phyloP scores from a whole-genome alignment of 495 filamentous ascomycete species.

The Clavariopsis aquatica region DNA sequence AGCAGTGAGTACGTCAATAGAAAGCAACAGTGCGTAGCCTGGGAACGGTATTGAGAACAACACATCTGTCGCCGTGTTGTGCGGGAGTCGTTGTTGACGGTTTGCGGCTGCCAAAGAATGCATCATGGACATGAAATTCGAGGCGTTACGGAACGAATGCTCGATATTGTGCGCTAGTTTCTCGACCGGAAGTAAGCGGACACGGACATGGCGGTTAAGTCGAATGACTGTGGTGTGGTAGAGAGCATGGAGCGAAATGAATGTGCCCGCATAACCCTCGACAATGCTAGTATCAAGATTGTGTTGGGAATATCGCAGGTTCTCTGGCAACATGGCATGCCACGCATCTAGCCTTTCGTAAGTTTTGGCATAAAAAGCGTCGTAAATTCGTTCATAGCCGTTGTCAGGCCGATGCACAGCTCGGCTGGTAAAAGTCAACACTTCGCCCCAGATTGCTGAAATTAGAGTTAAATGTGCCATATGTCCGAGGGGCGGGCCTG shows the following conservation, averaged over 20 bases:
- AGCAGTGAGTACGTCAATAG: constrained; percentile 41
- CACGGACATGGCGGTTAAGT: constrained; percentile 60
- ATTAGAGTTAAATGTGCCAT: constrained; percentile 65
- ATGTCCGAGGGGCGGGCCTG: constrained; percentile 44
- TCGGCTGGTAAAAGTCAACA: constrained; percentile 60
- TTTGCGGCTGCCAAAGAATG: constrained; percentile 15
- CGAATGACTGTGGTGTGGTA: constrained; percentile 63
- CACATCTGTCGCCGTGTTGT: constrained; percentile 8
- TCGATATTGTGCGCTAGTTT: constrained; percentile 40
- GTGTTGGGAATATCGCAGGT: constrained; percentile 51
- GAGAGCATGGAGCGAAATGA: constrained; percentile 61
- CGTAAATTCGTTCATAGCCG: constrained; percentile 49
- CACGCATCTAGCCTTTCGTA: constrained; percentile 54
- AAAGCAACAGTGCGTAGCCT: constrained; percentile 41
- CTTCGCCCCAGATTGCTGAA: constrained; percentile 64
- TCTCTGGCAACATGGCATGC: constrained; percentile 51
- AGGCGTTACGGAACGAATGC: constrained; percentile 34
- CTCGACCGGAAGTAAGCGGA: constrained; percentile 25
- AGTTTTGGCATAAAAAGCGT: constrained; percentile 54
- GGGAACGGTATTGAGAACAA: constrained; percentile 41
- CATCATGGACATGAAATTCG: constrained; percentile 37
- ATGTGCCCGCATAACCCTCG: constrained; percentile 53
- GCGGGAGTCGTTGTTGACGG: constrained; percentile 23
- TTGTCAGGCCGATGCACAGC: constrained; percentile 52
- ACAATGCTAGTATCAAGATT: constrained; percentile 55